phyloP scores from a whole-genome alignment of 495 filamentous ascomycete genomes.

The Collariella sp. region DNA sequence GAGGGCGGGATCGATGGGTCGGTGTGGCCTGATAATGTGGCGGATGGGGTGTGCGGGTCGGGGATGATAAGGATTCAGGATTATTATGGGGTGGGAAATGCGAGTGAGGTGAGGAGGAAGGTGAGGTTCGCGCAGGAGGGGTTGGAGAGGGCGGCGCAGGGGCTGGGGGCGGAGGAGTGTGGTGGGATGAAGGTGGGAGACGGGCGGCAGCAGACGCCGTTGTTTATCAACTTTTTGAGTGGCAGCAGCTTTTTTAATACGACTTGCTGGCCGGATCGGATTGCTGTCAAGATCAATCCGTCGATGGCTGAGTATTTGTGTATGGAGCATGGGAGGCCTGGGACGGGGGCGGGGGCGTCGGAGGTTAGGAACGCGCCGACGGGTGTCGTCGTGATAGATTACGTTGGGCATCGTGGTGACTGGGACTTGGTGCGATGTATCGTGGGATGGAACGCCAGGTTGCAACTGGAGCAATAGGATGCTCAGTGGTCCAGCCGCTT shows the following conservation, averaged over 20 bases:
- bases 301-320: constrained; percentile 74
- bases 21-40: constrained; percentile 83
- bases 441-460: constrained; percentile 80
- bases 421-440: constrained; percentile 90
- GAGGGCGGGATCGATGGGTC: constrained; percentile 77
- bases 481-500: constrained; percentile 1
- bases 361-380: constrained; percentile 66
- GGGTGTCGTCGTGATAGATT: constrained; percentile 90
- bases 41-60: constrained; percentile 60
- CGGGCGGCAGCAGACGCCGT: constrained; percentile 42
- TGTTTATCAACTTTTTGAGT: constrained; percentile 86
- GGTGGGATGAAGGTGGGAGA: not conserved
- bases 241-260: constrained; percentile 90
- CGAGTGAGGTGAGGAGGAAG: constrained; percentile 70
- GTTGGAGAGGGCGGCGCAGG: constrained; percentile 58
- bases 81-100: constrained; percentile 81
- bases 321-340: constrained; percentile 47
- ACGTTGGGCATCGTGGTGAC: constrained; percentile 81
- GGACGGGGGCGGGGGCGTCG: constrained; percentile 35
- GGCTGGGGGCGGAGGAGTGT: constrained; percentile 8
- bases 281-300: constrained; percentile 91
- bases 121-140: constrained; percentile 63
- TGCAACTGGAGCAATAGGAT: constrained; percentile 43
- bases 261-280: constrained; percentile 85
- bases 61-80: constrained; percentile 82